A percentile compares a stretch with the other conserved stretches of the same genome.
phyloP scores from a whole-genome alignment of 2,329 filamentous ascomycete species.

The Fusarium metavorans region DNA sequence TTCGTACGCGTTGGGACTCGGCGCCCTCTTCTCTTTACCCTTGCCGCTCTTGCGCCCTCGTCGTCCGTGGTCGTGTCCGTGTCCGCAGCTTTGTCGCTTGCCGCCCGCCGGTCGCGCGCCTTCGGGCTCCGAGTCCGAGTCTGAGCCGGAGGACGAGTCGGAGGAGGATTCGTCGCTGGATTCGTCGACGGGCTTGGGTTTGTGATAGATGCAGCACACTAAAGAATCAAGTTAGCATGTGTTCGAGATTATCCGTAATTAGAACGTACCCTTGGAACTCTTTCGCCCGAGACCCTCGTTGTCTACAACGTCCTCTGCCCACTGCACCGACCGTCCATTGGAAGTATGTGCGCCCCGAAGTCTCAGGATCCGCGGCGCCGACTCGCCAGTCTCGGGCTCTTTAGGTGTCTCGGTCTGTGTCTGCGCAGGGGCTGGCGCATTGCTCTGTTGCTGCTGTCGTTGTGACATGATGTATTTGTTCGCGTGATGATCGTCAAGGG shows the following conservation, averaged over 20 bases:
- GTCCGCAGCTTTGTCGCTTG: conserved; percentile 58
- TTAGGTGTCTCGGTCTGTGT: conserved; percentile 47
- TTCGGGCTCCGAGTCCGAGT: conserved; percentile 48
- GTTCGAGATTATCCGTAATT: neutral
- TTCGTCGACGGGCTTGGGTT: conserved; percentile 83
- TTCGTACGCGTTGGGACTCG: conserved; percentile 86
- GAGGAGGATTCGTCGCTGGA: conserved; percentile 77
- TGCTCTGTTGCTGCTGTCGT: conserved; percentile 43
- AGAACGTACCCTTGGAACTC: conserved; percentile 83
- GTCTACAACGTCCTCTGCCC: conserved; percentile 93
- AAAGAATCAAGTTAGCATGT: neutral
- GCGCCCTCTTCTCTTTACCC: conserved; percentile 58
- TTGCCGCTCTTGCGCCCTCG: conserved; percentile 48
- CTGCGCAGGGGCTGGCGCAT: conserved; percentile 49
- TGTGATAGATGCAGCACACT: conserved; percentile 99
- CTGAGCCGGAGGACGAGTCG: conserved; percentile 69
- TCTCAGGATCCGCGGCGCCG: conserved; percentile 58
- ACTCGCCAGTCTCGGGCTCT: conserved; percentile 45
- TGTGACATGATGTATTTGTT: conserved; percentile 46
- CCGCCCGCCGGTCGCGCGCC: conserved; percentile 42
- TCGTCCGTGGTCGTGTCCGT: conserved; percentile 44
- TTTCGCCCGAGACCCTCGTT: conserved; percentile 96
- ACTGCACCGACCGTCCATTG: conserved; percentile 77
- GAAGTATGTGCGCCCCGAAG: conserved; percentile 62
- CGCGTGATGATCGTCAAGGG: neutral